Evolutionary conservation across 305 asterid genomes (phyloP).

Genomic region (Rubia balearica): DNA sequence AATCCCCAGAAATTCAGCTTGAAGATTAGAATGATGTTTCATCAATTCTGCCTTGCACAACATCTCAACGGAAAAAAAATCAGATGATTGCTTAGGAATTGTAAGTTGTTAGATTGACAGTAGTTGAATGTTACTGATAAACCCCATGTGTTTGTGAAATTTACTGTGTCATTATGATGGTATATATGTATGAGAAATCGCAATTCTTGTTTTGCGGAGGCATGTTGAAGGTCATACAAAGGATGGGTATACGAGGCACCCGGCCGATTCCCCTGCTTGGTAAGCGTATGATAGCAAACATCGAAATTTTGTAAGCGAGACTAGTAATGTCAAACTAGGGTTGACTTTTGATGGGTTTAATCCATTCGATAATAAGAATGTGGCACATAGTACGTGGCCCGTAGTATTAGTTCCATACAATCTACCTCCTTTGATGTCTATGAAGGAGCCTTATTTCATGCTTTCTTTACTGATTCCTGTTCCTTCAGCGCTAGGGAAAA

Average conservation of each 20-base stretch:
- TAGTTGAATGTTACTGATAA: too few relatives aligned
- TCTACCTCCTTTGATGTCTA: slow-evolving; percentile 12
- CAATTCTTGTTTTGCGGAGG: too few relatives aligned
- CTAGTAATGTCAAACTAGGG: slow-evolving; percentile 20
- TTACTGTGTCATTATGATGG: too few relatives aligned
- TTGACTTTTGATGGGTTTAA: slow-evolving; percentile 22
- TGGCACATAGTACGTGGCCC: slow-evolving; percentile 16
- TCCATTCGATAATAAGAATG: slow-evolving; percentile 15
- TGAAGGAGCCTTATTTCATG: slow-evolving; percentile 3
- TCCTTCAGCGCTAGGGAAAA: too few relatives aligned
- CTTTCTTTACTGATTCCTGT: background rate
- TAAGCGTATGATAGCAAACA: background rate
- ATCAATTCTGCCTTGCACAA: too few relatives aligned
- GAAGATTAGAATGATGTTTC: too few relatives aligned
- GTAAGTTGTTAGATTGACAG: too few relatives aligned
- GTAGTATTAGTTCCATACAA: slow-evolving; percentile 16
- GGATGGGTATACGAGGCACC: background rate
- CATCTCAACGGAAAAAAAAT: too few relatives aligned
- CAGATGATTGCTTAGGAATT: too few relatives aligned
- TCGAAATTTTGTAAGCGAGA: background rate
- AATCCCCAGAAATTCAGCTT: too few relatives aligned
- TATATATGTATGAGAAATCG: too few relatives aligned
- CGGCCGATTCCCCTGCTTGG: background rate
- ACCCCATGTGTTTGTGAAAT: too few relatives aligned
- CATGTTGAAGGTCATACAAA: background rate